Evolutionary conservation across 2,329 filamentous ascomycete species (phyloP).

Genomic region (Aspergillus chevalieri): DNA sequence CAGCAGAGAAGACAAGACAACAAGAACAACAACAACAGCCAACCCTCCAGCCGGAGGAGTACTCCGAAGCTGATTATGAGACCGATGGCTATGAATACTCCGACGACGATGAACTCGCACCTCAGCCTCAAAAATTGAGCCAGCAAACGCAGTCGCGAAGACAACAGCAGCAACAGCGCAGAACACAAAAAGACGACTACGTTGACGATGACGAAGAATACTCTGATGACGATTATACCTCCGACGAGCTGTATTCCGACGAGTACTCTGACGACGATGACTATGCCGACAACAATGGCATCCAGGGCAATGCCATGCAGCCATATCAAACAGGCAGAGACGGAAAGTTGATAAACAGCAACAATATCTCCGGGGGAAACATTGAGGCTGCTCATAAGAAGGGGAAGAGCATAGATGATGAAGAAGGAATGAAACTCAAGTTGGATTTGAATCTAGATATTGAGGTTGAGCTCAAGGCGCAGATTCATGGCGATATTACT

Average conservation of each 20-base stretch:
- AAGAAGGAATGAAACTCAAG: conserved; percentile 48
- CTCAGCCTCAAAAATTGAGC: conserved; percentile 9
- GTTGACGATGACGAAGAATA: conserved; percentile 20
- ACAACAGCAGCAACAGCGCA: conserved; percentile 14
- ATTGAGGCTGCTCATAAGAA: conserved; percentile 26
- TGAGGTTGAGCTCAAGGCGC: conserved; percentile 59
- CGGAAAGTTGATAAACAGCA: conserved; percentile 12
- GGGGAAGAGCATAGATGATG: conserved; percentile 23
- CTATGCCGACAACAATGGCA: conserved; percentile 10
- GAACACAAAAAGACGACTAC: conserved; percentile 16
- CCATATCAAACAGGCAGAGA: conserved; percentile 14
- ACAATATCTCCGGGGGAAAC: conserved; percentile 14
- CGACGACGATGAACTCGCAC: conserved; percentile 19
- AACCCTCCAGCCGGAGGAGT: conserved; percentile 20
- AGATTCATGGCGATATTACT: conserved; percentile 59
- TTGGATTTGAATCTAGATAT: conserved; percentile 58
- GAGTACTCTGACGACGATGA: conserved; percentile 28
- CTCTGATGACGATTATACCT: conserved; percentile 25
- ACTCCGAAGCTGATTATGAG: conserved; percentile 24
- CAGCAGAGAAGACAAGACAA: conserved; percentile 23
- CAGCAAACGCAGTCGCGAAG: conserved; percentile 13
- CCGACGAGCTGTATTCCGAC: conserved; percentile 26
- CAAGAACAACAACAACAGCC: conserved; percentile 13
- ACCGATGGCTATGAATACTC: conserved; percentile 23
- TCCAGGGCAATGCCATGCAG: conserved; percentile 18